Percentiles rank a stretch among this genome's conserved stretches.
Evolutionary conservation across 768 basidiomycete genomes (phyloP).

Genomic region (Mycena latifolia): DNA sequence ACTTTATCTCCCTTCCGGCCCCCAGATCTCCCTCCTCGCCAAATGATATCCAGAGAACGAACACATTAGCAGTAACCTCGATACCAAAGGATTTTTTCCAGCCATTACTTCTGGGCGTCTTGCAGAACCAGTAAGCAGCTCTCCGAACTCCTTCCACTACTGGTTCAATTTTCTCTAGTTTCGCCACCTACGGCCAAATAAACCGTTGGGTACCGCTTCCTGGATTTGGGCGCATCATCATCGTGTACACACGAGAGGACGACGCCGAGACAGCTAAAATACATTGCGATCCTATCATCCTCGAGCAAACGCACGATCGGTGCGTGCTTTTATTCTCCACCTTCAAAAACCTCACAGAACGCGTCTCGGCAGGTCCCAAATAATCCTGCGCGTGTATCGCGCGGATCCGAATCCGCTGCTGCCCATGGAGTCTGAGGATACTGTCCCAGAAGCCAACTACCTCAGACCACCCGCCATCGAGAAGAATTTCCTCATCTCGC

Average conservation of each 20-base stretch:
- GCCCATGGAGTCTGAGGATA: conserved; percentile 34
- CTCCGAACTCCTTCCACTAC: no score
- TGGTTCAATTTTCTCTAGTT: no score
- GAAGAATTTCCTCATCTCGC: conserved; percentile 98
- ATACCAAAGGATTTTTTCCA: conserved; percentile 86
- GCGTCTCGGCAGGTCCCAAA: conserved; percentile 53
- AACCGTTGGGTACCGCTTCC: conserved; percentile 91
- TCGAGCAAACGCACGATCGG: conserved; percentile 66
- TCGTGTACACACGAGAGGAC: conserved; percentile 78
- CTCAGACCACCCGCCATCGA: conserved; percentile 84
- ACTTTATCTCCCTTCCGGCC: conserved; percentile 35
- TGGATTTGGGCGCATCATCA: conserved; percentile 83
- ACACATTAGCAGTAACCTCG: conserved; percentile 86
- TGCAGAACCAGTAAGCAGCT: conserved; percentile 79
- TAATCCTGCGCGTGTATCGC: conserved; percentile 76
- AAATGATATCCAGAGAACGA: conserved; percentile 60
- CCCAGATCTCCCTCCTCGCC: conserved; percentile 32
- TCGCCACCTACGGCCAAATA: conserved; percentile 83
- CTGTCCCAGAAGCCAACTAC: conserved; percentile 61
- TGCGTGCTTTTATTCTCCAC: conserved; percentile 48
- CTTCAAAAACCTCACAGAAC: background rate
- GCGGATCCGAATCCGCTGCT: conserved; percentile 78
- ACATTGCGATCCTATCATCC: conserved; percentile 71
- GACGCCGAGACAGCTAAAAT: conserved; percentile 77
- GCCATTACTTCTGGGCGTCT: conserved; percentile 71